phyloP scores from a whole-genome alignment of 139 green algal genomes.

The Protoeuglena noctilucae region DNA sequence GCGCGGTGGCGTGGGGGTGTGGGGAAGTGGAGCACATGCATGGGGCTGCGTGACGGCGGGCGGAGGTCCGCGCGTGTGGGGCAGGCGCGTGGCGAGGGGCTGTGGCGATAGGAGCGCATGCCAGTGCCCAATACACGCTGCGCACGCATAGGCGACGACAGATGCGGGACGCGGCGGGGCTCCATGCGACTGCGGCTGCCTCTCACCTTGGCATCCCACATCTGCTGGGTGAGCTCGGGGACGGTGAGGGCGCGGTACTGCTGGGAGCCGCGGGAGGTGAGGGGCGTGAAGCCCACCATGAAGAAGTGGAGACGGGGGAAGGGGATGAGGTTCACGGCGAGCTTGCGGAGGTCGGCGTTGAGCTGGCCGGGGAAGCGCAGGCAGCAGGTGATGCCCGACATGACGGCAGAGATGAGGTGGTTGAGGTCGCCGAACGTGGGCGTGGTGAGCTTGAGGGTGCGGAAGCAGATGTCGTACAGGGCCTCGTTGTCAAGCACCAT shows the following conservation, averaged over 20 bases:
- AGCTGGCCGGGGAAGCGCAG: constrained; percentile 98
- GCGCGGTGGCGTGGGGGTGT: no score
- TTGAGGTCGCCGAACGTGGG: constrained; percentile 95
- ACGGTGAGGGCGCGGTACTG: constrained; percentile 91
- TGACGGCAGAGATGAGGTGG: constrained; percentile 97
- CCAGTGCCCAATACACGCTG: no score
- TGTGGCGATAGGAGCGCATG: no score
- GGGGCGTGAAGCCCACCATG: constrained; percentile 95
- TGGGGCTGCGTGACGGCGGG: no score
- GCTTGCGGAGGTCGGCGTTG: constrained; percentile 96
- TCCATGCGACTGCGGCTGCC: no score
- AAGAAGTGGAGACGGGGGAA: constrained; percentile 99
- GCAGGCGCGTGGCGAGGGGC: no score
- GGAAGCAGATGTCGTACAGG: constrained; percentile 99
- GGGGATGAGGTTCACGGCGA: constrained; percentile 97
- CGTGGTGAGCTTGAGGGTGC: constrained; percentile 96
- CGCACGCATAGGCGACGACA: no score
- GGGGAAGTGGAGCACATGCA: no score
- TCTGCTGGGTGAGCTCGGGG: constrained; percentile 99
- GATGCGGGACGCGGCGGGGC: no score
- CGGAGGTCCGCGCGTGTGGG: no score
- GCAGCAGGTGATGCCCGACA: constrained; percentile 99
- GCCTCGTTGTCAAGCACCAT: constrained; percentile 98
- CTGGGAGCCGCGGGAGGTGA: constrained; percentile 89
- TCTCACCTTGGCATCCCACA: constrained; percentile 99